phyloP scores from a whole-genome alignment of 1,284 basidiomycete species.

The Boletus albobrunnescens region DNA sequence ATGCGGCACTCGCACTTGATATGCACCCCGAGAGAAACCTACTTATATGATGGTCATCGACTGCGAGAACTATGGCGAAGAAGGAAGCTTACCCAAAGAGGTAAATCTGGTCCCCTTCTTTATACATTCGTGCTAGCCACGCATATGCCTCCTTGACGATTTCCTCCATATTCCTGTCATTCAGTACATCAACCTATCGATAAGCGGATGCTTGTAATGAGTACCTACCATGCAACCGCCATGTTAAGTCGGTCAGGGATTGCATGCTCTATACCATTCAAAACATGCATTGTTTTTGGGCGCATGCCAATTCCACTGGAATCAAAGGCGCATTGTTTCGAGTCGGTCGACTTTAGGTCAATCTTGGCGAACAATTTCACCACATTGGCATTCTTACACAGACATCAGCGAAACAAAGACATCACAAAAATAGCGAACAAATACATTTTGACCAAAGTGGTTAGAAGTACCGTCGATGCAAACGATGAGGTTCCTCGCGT shows the following conservation, averaged over 20 bases:
- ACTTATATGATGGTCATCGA: neutral
- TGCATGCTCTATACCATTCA: too few species aligned
- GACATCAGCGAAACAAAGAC: too few species aligned
- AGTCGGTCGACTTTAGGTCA: conserved; percentile 13
- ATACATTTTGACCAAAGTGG: too few species aligned
- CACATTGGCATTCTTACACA: too few species aligned
- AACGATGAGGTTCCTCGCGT: too few species aligned
- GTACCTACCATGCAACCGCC: too few species aligned
- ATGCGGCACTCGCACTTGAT: conserved; percentile 37
- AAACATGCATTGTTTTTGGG: too few species aligned
- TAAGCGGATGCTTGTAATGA: too few species aligned
- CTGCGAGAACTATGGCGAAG: neutral
- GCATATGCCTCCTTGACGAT: conserved; percentile 36
- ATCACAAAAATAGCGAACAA: too few species aligned
- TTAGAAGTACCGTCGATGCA: too few species aligned
- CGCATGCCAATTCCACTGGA: conserved; percentile 38
- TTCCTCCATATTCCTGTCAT: conserved; percentile 26
- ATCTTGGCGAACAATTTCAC: conserved; percentile 32
- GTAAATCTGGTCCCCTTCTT: conserved; percentile 39
- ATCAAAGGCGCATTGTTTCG: conserved; percentile 34
- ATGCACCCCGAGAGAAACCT: conserved; percentile 48
- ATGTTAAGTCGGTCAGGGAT: too few species aligned
- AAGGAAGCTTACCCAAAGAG: conserved; percentile 37
- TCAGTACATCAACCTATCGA: neutral
- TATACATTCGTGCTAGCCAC: conserved; percentile 39